Base-by-base conservation (phyloP, 371 early-diverging fungal genomes). In the Mucor mucedo region DNA sequence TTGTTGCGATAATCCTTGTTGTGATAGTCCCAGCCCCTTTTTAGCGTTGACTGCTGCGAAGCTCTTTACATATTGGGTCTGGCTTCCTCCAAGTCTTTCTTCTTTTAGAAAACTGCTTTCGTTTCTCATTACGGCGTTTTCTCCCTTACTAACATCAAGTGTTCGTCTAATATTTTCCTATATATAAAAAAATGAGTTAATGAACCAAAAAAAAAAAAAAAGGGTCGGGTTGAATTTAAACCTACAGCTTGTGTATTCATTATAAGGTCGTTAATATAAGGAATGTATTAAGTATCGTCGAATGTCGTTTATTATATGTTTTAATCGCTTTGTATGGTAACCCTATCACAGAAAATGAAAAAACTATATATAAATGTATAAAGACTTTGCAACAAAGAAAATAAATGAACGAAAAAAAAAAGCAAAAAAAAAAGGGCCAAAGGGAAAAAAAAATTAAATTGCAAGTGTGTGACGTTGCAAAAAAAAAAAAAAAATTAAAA, bases 191-290 rank as follows among this genome's bases (percentile, higher is more conserved):
- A 21, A 21, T 21, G 21, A 21, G 21, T 21, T 21, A 21, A 14
- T 30, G 2, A 30, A 35, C 21, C 38, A 1, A 45, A 54, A 32
- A 4, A 49, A 1, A 45, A 54, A 32, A 4, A 27, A 11, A 5
- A 45, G 8, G 14, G 41, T 11, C 21, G 14, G 14, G 8, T 11
- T 11, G 14, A 41, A 14, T 42, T 2, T 44, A 21, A 14, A 42
- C 50, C 50, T 52, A 63, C 64, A 50, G 58, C 52, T 52, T 42
- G 30, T 21, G 41, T 50, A 13, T 63, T 57, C 64, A 63, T 63
- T 55, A 48, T 39, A 48, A 54, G 29, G 29, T 39, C 27, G 16
- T 35, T 35, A 35, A 35, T 38, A 39, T 32, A 52, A 60, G 52
- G 52, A 52, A 52, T 16, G 49, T 49, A 29, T 28, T 8, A 10